These are phyloP conservation scores for Oryza officinalis DNA, from an alignment of 176 grass and related monocot genomes.

Conservation along the genomic window DNA sequence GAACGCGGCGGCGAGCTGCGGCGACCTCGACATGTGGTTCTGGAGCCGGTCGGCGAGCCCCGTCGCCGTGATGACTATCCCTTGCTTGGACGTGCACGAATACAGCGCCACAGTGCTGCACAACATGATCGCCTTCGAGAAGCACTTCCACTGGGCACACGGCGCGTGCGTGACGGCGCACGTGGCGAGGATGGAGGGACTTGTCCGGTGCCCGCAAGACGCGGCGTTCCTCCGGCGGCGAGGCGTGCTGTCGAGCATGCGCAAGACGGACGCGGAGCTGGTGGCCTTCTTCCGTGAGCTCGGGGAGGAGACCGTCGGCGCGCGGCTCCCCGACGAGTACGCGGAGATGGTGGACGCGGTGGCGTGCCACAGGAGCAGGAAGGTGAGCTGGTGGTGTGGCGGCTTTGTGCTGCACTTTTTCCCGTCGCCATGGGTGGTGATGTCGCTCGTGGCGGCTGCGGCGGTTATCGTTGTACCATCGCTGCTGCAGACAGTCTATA, in stretches of 20 bases:
- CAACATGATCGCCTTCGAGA: conserved; percentile 54
- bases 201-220: conserved; percentile 35
- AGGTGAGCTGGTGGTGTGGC: conserved; percentile 32
- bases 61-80: conserved; percentile 44
- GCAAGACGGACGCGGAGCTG: conserved; percentile 24
- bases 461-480: conserved; percentile 43
- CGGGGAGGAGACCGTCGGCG: conserved; percentile 32
- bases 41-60: conserved; percentile 26
- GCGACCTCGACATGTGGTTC: conserved; percentile 48
- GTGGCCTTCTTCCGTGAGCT: conserved; percentile 44
- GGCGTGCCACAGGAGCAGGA: neutral
- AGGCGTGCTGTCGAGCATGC: conserved; percentile 29
- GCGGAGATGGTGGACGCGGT: conserved; percentile 14
- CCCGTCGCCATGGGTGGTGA: conserved; percentile 53
- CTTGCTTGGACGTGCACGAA: conserved; percentile 39
- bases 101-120: conserved; percentile 42
- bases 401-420: conserved; percentile 51
- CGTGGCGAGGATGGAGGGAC: conserved; percentile 41
- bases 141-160: conserved; percentile 36
- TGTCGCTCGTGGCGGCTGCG: conserved; percentile 34
- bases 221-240: conserved; percentile 43
- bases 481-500: conserved; percentile 54
- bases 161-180: conserved; percentile 39
- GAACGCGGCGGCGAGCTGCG: neutral
- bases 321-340: conserved; percentile 38